These are phyloP conservation scores for Ascochyta clinopodiicola DNA, from an alignment of 2,329 filamentous ascomycete species.

Conservation along the genomic window DNA sequence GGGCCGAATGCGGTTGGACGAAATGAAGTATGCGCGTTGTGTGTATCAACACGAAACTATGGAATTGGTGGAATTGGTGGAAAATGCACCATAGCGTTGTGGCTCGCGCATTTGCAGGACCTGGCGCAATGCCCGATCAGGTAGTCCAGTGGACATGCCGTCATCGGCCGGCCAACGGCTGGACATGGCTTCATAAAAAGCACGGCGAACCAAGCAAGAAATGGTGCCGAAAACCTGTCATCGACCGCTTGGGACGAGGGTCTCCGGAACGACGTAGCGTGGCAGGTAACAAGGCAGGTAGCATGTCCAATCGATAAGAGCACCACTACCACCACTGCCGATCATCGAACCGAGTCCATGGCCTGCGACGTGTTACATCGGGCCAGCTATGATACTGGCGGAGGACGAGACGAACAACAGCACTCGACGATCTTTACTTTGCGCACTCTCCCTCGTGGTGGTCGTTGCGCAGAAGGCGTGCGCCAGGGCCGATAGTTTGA, in stretches of 20 bases:
- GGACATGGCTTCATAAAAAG: conserved; percentile 5
- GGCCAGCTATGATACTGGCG: conserved; percentile 18
- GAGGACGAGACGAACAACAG: conserved; percentile 18
- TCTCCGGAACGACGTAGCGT: conserved; percentile 45
- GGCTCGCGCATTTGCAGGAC: conserved; percentile 21
- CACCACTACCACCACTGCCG: conserved; percentile 21
- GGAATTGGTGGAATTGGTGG: conserved; percentile 35
- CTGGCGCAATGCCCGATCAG: conserved; percentile 36
- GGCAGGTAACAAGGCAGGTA: conserved; percentile 23
- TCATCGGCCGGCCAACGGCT: conserved; percentile 26
- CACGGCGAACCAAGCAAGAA: conserved; percentile 34
- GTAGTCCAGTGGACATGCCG: conserved; percentile 33
- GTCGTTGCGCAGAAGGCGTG: conserved; percentile 21
- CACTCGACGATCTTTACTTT: conserved; percentile 24
- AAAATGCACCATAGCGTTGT: conserved; percentile 16
- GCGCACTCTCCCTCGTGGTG: conserved; percentile 27
- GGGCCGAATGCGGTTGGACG: conserved; percentile 39
- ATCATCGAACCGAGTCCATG: conserved; percentile 29
- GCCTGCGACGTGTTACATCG: conserved; percentile 32
- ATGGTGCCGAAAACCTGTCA: conserved; percentile 43
- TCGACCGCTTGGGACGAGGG: conserved; percentile 34
- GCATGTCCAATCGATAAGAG: conserved; percentile 49
- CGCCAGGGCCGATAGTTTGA: conserved; percentile 26
- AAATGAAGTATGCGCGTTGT: conserved; percentile 45
- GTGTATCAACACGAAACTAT: conserved; percentile 48